Conservation (phyloP, 495 filamentous ascomycete genomes). For the Hypoxylon subgilvum region DNA sequence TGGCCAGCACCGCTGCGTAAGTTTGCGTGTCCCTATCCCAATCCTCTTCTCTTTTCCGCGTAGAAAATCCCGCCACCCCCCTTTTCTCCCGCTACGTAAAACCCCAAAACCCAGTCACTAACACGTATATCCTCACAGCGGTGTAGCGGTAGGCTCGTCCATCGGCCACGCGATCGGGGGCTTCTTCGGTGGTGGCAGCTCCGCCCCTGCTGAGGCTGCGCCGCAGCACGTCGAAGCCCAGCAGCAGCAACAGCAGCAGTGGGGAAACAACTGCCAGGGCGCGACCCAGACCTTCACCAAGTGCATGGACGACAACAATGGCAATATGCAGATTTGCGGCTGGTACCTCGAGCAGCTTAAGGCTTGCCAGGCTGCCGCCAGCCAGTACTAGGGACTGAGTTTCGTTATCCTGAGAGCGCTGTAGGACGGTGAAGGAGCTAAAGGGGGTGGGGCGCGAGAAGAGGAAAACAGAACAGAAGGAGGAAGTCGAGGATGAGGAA, state of each 20-base stretch:
- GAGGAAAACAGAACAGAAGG: neutral
- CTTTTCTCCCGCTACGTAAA: neutral
- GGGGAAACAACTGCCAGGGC: conserved; percentile 72
- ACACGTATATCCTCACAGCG: conserved; percentile 61
- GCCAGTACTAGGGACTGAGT: conserved; percentile 85
- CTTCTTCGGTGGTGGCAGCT: conserved; percentile 72
- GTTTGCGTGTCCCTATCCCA: conserved; percentile 35
- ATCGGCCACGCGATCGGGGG: conserved; percentile 94
- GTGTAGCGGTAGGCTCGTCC: conserved; percentile 92
- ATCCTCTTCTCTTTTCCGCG: neutral
- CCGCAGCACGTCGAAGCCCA: conserved; percentile 47
- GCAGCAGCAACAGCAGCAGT: conserved; percentile 53
- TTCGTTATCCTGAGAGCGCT: neutral
- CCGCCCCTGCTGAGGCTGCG: conserved; percentile 61
- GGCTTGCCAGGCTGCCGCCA: conserved; percentile 90
- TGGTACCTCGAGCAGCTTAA: conserved; percentile 99
- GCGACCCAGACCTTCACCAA: conserved; percentile 86
- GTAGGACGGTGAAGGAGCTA: neutral
- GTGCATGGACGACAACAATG: conserved; percentile 93
- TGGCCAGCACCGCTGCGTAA: conserved; percentile 86
- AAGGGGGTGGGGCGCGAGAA: neutral
- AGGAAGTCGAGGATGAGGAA: neutral
- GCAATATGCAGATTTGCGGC: conserved; percentile 91
- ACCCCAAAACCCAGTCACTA: conserved; percentile 1
- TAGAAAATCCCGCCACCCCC: neutral